Percentiles rank a stretch among this genome's conserved stretches.
These are phyloP conservation scores for Termitomyces sp. DNA, from an alignment of 1,284 basidiomycete genomes.

Conservation along the genomic window DNA sequence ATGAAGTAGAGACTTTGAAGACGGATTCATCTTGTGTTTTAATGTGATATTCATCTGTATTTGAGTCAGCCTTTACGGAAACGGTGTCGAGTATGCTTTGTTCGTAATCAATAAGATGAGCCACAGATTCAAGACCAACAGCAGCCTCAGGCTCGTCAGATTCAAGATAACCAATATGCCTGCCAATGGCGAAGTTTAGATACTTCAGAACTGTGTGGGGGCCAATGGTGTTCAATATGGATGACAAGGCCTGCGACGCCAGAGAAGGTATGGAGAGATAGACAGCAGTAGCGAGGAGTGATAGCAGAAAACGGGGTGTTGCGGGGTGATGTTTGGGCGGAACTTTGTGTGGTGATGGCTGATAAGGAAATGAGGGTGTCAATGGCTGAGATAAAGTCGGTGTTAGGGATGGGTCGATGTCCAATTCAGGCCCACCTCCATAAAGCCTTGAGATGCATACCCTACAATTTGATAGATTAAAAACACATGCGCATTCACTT, in stretches of 20 bases:
- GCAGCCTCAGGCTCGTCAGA: constrained; percentile 53
- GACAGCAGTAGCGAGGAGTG: constrained; percentile 79
- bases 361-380: constrained; percentile 54
- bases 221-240: constrained; percentile 73
- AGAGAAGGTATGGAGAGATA: constrained; percentile 82
- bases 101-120: constrained; percentile 40
- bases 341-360: constrained; percentile 26
- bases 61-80: constrained; percentile 4
- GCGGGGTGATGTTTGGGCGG: constrained; percentile 65
- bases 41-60: constrained; percentile 7
- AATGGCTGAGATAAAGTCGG: constrained; percentile 67
- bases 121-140: constrained; percentile 67
- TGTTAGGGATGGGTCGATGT: constrained; percentile 61
- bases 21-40: constrained; percentile 9
- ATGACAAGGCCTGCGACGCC: constrained; percentile 68
- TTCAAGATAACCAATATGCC: constrained; percentile 49
- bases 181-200: constrained; percentile 80
- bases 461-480: constrained; percentile 37
- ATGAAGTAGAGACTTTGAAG: constrained; percentile 15
- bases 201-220: constrained; percentile 77
- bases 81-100: constrained; percentile 6
- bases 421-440: constrained; percentile 75
- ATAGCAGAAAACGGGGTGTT: constrained; percentile 79
- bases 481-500: neutral
- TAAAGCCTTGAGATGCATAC: constrained; percentile 81